Evolutionary conservation across 441 rosid genomes (phyloP).

Genomic region (Erodium texanum): DNA sequence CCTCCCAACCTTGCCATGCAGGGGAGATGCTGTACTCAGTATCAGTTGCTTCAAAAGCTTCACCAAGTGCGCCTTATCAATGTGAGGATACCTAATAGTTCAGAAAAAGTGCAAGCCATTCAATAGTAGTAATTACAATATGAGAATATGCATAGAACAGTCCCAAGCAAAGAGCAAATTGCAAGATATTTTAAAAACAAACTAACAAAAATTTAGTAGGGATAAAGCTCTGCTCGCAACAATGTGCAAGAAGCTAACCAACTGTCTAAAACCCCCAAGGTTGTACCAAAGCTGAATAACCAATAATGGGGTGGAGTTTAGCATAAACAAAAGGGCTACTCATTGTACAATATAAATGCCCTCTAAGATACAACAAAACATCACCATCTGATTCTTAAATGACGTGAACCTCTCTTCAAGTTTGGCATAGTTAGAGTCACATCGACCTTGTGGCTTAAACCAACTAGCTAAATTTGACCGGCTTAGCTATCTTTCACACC

Average conservation of each 20-base stretch:
- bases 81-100: conserved; percentile 71
- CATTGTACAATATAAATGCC: conserved; percentile 4
- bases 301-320: neutral
- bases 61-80: conserved; percentile 81
- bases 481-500: neutral
- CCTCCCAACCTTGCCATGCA: conserved; percentile 39
- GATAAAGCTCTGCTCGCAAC: neutral
- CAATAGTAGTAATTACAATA: conserved; percentile 12
- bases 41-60: conserved; percentile 90
- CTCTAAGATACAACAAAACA: neutral
- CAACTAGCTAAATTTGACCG: conserved; percentile 1
- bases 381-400: conserved; percentile 16
- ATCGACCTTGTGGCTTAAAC: neutral
- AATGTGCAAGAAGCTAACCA: conserved; percentile 4
- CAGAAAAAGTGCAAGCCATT: conserved; percentile 24
- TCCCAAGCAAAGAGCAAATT: conserved; percentile 4
- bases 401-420: conserved; percentile 12
- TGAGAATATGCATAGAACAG: conserved; percentile 8
- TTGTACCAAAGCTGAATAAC: neutral
- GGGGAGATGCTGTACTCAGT: conserved; percentile 42
- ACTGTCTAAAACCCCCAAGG: conserved; percentile 1
- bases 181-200: conserved; percentile 2
- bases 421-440: conserved; percentile 6
- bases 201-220: neutral
- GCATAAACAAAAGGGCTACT: conserved; percentile 7